phyloP scores from a whole-genome alignment of 257 asterid species.

The Lycium ferocissimum region DNA sequence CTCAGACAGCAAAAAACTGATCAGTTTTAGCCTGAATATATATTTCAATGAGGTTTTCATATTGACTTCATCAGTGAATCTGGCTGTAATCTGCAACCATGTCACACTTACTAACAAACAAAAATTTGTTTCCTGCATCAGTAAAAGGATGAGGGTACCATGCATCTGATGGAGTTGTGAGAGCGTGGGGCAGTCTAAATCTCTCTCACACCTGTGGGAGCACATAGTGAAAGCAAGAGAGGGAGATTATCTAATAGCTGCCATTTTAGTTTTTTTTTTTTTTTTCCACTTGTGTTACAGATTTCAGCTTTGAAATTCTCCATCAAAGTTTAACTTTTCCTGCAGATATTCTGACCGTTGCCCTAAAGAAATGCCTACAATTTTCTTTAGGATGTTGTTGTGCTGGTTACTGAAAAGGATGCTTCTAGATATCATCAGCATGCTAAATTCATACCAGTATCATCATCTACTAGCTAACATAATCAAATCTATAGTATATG shows the following conservation, averaged over 20 bases:
- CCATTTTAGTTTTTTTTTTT: neutral
- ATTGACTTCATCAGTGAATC: neutral
- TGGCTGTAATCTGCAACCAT: neutral
- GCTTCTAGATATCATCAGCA: slow-evolving; percentile 9
- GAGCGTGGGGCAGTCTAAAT: slow-evolving; percentile 13
- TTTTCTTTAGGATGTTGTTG: neutral
- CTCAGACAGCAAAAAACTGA: neutral
- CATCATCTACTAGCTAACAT: slow-evolving; percentile 17
- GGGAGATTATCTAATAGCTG: neutral
- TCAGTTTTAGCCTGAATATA: neutral
- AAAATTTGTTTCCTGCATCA: neutral
- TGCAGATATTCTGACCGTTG: neutral
- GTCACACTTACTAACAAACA: slow-evolving; percentile 4
- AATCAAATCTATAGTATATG: neutral
- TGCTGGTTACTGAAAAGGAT: neutral
- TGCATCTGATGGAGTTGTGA: slow-evolving; percentile 21
- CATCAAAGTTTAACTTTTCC: slow-evolving; percentile 1
- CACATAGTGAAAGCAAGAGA: neutral
- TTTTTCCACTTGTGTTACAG: neutral
- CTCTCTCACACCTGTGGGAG: neutral
- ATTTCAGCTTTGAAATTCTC: neutral
- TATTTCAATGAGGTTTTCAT: neutral
- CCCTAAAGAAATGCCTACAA: neutral
- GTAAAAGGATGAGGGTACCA: neutral
- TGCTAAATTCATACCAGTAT: neutral